Base-by-base conservation (phyloP, 164 flowering plant species). In the Vitis riparia region DNA sequence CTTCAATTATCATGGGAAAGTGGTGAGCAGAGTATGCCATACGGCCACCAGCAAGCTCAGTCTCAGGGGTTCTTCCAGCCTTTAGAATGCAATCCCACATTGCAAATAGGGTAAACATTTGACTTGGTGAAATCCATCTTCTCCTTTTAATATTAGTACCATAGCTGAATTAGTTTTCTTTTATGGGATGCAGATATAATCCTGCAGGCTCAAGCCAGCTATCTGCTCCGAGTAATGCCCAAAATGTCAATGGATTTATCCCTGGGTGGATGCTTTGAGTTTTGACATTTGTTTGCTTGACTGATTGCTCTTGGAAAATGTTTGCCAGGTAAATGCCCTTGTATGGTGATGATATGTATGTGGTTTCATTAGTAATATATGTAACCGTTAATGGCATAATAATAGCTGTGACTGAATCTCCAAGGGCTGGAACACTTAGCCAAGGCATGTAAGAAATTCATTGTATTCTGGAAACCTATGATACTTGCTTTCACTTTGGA, bases 11-110 rank as follows among this genome's bases (percentile, higher is more conserved):
- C 87, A 51, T 90, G 92, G 92, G 88, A 86, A 71, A 75, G 70
- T 19, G 75, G 80, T 50, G 82, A 77, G n/a, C 86, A 81, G 32
- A 73, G 73, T 50, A 75, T 81, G 32, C 62, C 73, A 0, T 88
- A 72, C 63, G 75, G 55, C 12, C 76, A 70, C 27, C 88, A 84
- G 27, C 80, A 73, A 63, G 63, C 84, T 73, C 90, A 83, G 30
- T 62, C 86, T 29, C 86, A 90, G 62, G 85, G 79, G 3, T 77
- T 90, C 61, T 88, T 83, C 75, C 91, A 86, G 67, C 87, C 86
- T 58, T 50, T 87, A n/a, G 85, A 85, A 11, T 84, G 88, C 74
- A 81, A 85, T 65, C 80, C 88, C 50, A 82, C 86, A 0, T 69
- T 85, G 79, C 91, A 87, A 62, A 90, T 84, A 3, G 91, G 95